phyloP scores from a whole-genome alignment of 2,329 filamentous ascomycete genomes.

The Colletotrichum tamarilloi region DNA sequence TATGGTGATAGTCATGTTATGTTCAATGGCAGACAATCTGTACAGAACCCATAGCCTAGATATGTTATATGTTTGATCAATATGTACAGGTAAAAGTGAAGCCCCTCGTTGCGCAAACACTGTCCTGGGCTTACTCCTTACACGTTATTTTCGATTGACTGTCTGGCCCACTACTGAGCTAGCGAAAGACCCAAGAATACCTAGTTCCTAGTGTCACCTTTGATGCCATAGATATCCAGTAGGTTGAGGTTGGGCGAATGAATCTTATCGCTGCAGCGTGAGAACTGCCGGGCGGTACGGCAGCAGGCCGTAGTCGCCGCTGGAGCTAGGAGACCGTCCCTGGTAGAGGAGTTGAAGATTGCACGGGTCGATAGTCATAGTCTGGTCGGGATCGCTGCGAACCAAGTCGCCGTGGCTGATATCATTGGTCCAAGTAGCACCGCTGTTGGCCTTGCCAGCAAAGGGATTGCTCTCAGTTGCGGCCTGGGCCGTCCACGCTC shows the following conservation, averaged over 20 bases:
- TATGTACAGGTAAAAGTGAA: too few species aligned
- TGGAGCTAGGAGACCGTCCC: constrained; percentile 57
- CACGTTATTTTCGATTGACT: too few species aligned
- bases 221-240: too few species aligned
- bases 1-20: too few species aligned
- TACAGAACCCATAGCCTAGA: too few species aligned
- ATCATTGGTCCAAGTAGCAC: constrained; percentile 73
- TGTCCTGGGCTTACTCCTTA: too few species aligned
- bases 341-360: constrained; percentile 75
- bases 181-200: fast-evolving
- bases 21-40: too few species aligned
- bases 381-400: constrained; percentile 68
- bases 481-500: constrained; percentile 69
- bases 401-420: constrained; percentile 75
- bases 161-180: too few species aligned
- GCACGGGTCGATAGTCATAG: constrained; percentile 71
- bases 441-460: constrained; percentile 74
- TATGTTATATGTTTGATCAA: too few species aligned
- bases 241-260: fast-evolving
- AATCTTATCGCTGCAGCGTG: constrained; percentile 45
- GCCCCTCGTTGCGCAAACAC: too few species aligned
- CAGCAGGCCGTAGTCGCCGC: constrained; percentile 59
- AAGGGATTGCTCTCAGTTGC: constrained; percentile 68
- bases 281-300: constrained; percentile 68
- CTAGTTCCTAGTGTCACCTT: fast-evolving